These are phyloP conservation scores for Dryas drummondii DNA, from an alignment of 306 rosid genomes.

Conservation along the genomic window DNA sequence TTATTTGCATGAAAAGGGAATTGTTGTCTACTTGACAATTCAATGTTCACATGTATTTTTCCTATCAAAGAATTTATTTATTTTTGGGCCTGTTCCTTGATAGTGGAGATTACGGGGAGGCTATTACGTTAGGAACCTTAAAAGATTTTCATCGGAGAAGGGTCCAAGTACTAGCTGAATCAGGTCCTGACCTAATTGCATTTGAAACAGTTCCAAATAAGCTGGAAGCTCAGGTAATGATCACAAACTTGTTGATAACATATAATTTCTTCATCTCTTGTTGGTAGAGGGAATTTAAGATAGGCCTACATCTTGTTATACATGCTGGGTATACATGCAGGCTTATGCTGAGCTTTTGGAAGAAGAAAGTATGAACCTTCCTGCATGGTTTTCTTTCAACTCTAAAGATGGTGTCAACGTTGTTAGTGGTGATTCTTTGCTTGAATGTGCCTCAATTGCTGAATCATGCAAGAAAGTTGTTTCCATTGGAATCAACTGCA, in stretches of 20 bases:
- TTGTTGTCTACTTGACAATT: constrained; percentile 1
- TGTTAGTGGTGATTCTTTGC: constrained; percentile 77
- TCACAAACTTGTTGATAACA: background rate
- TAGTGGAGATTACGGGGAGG: constrained; percentile 82
- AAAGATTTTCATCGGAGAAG: constrained; percentile 88
- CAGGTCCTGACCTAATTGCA: constrained; percentile 85
- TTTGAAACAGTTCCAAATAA: constrained; percentile 92
- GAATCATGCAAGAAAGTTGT: constrained; percentile 66
- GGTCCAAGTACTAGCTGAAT: constrained; percentile 61
- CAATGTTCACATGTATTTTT: constrained; percentile 5
- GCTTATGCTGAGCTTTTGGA: constrained; percentile 77
- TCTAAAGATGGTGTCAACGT: constrained; percentile 81
- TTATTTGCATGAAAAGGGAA: constrained; percentile 8
- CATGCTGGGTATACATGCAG: constrained; percentile 38
- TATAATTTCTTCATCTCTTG: background rate
- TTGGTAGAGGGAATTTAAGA: background rate
- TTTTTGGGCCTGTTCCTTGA: constrained; percentile 21
- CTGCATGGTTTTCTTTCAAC: constrained; percentile 92
- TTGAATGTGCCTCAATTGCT: constrained; percentile 74
- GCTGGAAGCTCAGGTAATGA: constrained; percentile 73
- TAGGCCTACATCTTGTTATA: background rate
- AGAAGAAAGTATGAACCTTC: constrained; percentile 75
- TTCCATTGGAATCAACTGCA: constrained; percentile 91
- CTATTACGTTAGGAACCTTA: constrained; percentile 54
- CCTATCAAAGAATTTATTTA: background rate